These are phyloP conservation scores for Sisymbrium irio DNA, from an alignment of 345 rosid species.

Conservation along the genomic window DNA sequence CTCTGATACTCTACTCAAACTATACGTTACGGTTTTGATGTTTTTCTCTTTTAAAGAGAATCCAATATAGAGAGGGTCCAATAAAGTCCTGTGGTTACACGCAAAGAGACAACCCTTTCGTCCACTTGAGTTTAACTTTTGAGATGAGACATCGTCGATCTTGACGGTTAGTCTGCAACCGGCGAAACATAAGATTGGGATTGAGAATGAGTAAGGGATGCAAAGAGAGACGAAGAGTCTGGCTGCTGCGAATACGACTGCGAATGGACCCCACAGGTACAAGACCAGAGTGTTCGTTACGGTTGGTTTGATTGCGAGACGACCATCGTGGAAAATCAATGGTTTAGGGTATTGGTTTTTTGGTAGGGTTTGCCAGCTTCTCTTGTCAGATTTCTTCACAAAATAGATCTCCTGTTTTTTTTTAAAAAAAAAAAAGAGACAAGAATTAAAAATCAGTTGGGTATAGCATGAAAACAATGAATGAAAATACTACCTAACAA, in stretches of 20 bases:
- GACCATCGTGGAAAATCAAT: slow-evolving; percentile 78
- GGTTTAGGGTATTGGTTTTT: slow-evolving; percentile 52
- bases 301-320: slow-evolving; percentile 66
- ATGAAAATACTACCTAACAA: slow-evolving; percentile 29
- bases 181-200: slow-evolving; percentile 36
- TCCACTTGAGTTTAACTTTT: not conserved
- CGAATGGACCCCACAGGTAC: slow-evolving; percentile 75
- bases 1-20: slow-evolving; percentile 63
- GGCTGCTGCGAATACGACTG: slow-evolving; percentile 36
- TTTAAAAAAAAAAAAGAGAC: not conserved
- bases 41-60: slow-evolving; percentile 42
- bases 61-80: slow-evolving; percentile 70
- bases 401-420: slow-evolving; percentile 50
- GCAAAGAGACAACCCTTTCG: slow-evolving; percentile 49
- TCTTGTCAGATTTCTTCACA: slow-evolving; percentile 55
- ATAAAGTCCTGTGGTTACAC: slow-evolving; percentile 70
- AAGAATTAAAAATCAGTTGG: slow-evolving; percentile 13
- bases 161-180: slow-evolving; percentile 41
- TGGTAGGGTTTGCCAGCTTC: slow-evolving; percentile 51
- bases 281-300: slow-evolving; percentile 45
- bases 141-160: not conserved
- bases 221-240: slow-evolving; percentile 39
- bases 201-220: slow-evolving; percentile 48
- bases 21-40: slow-evolving; percentile 72
- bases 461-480: not conserved